Base-by-base conservation (phyloP, 192 early-diverging fungal species). In the Diversispora epigaea region DNA sequence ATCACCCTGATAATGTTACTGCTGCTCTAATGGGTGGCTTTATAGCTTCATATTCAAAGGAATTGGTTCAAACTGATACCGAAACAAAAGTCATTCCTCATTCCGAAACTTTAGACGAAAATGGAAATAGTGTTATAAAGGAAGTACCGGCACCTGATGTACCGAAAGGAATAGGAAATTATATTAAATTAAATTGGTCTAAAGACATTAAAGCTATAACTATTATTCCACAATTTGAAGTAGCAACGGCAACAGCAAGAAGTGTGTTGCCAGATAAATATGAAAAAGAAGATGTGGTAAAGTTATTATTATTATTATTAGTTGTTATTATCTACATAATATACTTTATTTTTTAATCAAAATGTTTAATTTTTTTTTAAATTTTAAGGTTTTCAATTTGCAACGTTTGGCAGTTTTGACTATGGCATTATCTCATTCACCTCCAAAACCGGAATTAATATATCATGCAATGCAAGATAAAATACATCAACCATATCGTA, bases 1-100 rank as follows among this genome's bases (percentile, higher is more conserved):
- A 93, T 61, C 98, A 99, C 77, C 98, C 98, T 2, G 98, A 99
- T 72, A 99, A 99, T 81, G 93, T 97, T 1, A 91, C 96, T 1
- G 94, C 96, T 7, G 92, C 94, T 15, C 82, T 99, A 25, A 87
- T 97, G 44, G 98, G 98, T 69, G 97, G 97, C 12, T 97, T 98
- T 82, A 89, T 97, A 9, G 92, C 93, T 25, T 90, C 90, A 68
- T 98, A 96, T 79, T 76, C 94, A 77, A 76, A 87, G 6, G 88
- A 91, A 55, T 77, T 86, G 54, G 80, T 80, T 71, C 81, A 84
- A 0, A 78, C 80, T 21, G 84, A 83, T 25, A 69, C 70, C n/a
- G n/a, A n/a, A n/a, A n/a, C n/a, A n/a, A n/a, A n/a, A 6, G 77
- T 76, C 39, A 83, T 89, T 22, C 87, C 85, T 54, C 68, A 80